These are phyloP conservation scores for Lophium mytilinum DNA, from an alignment of 495 filamentous ascomycete species.

Conservation along the genomic window DNA sequence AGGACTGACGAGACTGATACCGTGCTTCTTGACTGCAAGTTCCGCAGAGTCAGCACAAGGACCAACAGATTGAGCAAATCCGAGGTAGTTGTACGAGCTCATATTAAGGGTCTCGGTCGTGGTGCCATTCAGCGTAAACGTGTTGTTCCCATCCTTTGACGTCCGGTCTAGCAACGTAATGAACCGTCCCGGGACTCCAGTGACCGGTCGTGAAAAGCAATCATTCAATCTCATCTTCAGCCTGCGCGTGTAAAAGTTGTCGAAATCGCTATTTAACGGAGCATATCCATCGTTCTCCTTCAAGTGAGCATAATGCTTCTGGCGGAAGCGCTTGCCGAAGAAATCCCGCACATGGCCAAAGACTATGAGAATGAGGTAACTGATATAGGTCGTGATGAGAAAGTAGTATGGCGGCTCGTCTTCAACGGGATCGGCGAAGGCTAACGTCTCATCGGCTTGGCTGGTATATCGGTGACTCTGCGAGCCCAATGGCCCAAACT, in stretches of 20 bases:
- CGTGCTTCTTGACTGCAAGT: constrained; percentile 73
- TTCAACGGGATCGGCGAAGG: constrained; percentile 73
- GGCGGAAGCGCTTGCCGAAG: constrained; percentile 90
- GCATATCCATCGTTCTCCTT: constrained; percentile 82
- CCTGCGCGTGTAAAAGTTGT: constrained; percentile 93
- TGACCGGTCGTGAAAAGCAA: constrained; percentile 85
- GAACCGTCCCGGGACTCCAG: constrained; percentile 86
- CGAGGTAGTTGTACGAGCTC: constrained; percentile 98
- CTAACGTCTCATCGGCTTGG: constrained; percentile 60
- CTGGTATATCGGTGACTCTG: constrained; percentile 79
- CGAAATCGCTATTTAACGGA: constrained; percentile 95
- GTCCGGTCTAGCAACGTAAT: constrained; percentile 85
- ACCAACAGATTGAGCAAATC: constrained; percentile 95
- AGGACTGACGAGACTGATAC: constrained; percentile 70
- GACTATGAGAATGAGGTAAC: constrained; percentile 89
- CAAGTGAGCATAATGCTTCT: constrained; percentile 74
- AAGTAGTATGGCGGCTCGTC: constrained; percentile 97
- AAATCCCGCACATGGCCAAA: constrained; percentile 95
- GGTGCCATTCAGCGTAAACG: constrained; percentile 80
- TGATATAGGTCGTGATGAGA: constrained; percentile 92
- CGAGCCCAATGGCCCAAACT: constrained; percentile 82
- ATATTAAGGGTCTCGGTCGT: constrained; percentile 94
- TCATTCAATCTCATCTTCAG: constrained; percentile 93
- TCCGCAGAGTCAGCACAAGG: constrained; percentile 93
- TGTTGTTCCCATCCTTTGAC: constrained; percentile 80